These are phyloP conservation scores for Aspergillus quadrilineatus DNA, from an alignment of 2,329 filamentous ascomycete genomes.

Conservation along the genomic window DNA sequence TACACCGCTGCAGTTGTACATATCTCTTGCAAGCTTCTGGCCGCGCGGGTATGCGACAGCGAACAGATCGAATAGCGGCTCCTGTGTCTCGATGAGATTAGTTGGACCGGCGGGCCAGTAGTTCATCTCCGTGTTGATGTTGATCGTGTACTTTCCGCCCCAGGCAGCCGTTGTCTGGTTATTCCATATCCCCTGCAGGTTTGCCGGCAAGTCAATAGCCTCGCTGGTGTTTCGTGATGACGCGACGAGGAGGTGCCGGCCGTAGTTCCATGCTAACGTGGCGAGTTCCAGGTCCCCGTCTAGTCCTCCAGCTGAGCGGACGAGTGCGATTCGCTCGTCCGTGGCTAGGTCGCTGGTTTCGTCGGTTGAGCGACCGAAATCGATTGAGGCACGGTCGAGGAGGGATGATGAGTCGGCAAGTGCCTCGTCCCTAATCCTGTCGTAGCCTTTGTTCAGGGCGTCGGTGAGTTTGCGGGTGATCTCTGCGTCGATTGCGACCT, in stretches of 20 bases:
- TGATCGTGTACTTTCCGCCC: constrained; percentile 12
- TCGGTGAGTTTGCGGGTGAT: constrained; percentile 1
- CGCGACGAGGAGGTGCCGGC: constrained; percentile 2
- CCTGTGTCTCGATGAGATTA: constrained; percentile 1
- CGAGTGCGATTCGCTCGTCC: constrained; percentile 3
- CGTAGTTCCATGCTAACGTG: constrained; percentile 7
- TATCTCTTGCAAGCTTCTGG: neutral
- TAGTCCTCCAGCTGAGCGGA: neutral
- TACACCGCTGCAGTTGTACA: constrained; percentile 8
- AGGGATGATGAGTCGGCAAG: neutral
- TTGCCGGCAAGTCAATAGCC: constrained; percentile 1
- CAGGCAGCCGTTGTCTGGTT: constrained; percentile 4
- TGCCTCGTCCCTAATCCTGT: neutral
- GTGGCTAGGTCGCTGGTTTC: neutral
- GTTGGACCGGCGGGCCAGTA: constrained; percentile 4
- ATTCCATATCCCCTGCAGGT: constrained; percentile 10
- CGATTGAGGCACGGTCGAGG: neutral
- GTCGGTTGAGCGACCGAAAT: neutral
- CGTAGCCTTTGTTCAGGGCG: neutral
- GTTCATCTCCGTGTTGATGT: constrained; percentile 11
- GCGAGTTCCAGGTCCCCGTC: neutral
- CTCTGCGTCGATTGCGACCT: neutral
- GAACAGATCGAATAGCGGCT: constrained; percentile 5
- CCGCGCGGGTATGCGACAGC: neutral
- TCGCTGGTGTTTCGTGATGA: constrained; percentile 1